phyloP scores from a whole-genome alignment of 306 rosid genomes.

The Casuarina cunninghamiana region DNA sequence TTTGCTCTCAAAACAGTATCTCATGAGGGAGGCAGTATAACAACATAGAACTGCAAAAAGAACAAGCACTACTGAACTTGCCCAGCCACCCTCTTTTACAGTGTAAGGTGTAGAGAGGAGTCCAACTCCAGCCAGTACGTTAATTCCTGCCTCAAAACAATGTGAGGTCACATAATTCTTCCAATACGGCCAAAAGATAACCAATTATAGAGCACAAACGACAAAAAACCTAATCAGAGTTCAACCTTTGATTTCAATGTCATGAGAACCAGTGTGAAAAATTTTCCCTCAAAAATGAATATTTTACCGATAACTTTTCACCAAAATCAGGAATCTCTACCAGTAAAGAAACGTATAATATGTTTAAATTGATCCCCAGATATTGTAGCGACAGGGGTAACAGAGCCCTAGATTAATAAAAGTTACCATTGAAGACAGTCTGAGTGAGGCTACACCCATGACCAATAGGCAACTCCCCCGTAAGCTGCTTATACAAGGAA shows the following conservation, averaged over 20 bases:
- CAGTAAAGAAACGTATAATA: neutral
- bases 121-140: constrained; percentile 85
- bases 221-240: neutral
- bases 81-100: constrained; percentile 79
- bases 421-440: constrained; percentile 76
- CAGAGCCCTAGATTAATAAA: constrained; percentile 1
- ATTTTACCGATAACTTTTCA: neutral
- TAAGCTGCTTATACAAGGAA: constrained; percentile 47
- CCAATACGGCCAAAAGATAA: neutral
- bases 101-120: constrained; percentile 76
- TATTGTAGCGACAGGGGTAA: neutral
- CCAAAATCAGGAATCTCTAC: neutral
- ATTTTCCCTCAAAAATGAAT: neutral
- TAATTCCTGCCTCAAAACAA: constrained; percentile 52
- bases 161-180: constrained; percentile 12
- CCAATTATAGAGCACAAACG: neutral
- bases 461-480: constrained; percentile 58
- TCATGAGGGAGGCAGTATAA: constrained; percentile 82
- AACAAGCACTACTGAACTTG: constrained; percentile 57
- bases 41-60: constrained; percentile 70
- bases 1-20: constrained; percentile 66
- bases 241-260: neutral
- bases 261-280: neutral
- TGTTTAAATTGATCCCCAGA: neutral
- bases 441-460: constrained; percentile 78